Conservation (phyloP, 179 eudicot genomes). For the Silene coronaria region DNA sequence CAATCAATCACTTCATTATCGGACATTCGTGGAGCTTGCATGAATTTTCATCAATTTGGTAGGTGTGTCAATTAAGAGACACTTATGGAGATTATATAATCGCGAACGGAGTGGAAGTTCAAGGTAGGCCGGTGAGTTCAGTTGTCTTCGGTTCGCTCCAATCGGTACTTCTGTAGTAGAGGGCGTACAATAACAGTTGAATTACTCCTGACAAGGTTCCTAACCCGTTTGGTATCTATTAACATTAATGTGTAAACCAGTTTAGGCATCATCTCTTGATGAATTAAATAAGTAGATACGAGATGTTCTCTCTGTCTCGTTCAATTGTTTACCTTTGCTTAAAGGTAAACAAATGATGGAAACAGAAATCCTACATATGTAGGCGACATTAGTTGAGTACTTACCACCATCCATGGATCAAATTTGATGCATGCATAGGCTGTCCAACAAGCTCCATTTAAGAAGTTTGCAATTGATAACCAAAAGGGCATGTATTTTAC, state of each 20-base stretch:
- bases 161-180: conserved; percentile 20
- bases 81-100: neutral
- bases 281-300: no score
- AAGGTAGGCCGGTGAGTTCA: conserved; percentile 7
- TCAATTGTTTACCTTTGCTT: no score
- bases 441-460: conserved; percentile 49
- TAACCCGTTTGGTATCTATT: conserved; percentile 33
- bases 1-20: neutral
- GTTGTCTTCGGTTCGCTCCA: conserved; percentile 10
- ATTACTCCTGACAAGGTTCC: conserved; percentile 29
- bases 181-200: conserved; percentile 22
- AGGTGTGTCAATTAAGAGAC: neutral
- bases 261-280: neutral
- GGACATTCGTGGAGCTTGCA: neutral
- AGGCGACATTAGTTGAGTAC: neutral
- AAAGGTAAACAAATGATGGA: neutral
- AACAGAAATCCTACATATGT: no score
- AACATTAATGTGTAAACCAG: neutral
- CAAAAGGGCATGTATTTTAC: conserved; percentile 70
- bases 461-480: conserved; percentile 47
- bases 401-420: conserved; percentile 53
- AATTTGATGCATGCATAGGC: conserved; percentile 45
- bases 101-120: neutral
- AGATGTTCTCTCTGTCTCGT: no score
- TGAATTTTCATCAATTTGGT: neutral